A percentile compares a stretch with the other conserved stretches of the same genome.
These are phyloP conservation scores for Paralagenidium karlingii DNA, from an alignment of 352 stramenopile species.

Conservation along the genomic window DNA sequence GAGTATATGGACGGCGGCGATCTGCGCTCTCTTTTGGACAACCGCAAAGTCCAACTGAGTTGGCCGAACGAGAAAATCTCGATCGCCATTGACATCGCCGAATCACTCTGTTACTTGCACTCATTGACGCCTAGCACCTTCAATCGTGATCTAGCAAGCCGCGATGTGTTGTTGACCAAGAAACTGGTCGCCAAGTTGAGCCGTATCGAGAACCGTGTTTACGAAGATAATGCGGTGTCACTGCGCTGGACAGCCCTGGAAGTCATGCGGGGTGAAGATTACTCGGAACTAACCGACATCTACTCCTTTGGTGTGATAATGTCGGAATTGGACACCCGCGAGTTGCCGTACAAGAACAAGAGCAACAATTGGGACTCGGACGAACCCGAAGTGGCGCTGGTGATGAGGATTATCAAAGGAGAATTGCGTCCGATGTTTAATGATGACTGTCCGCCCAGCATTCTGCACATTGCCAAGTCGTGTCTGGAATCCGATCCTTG, in stretches of 20 bases:
- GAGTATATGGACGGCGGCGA: conserved; percentile 29
- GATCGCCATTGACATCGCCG: conserved; percentile 26
- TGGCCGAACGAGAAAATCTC: conserved; percentile 32
- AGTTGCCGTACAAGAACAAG: conserved; percentile 35
- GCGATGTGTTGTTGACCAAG: conserved; percentile 22
- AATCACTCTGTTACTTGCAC: conserved; percentile 32
- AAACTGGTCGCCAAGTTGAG: conserved; percentile 19
- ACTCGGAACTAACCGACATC: conserved; percentile 80
- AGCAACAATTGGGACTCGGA: conserved; percentile 35
- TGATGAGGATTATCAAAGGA: conserved; percentile 65
- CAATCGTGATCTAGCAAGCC: conserved; percentile 37
- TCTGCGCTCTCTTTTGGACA: conserved; percentile 18
- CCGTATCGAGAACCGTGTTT: not conserved
- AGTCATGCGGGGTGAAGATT: conserved; percentile 79
- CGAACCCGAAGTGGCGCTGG: conserved; percentile 71
- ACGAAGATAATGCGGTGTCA: conserved; percentile 29
- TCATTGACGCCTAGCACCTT: conserved; percentile 10
- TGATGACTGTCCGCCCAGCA: conserved; percentile 34
- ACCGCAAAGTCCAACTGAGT: conserved; percentile 11
- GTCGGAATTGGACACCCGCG: conserved; percentile 12
- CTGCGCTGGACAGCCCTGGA: conserved; percentile 74
- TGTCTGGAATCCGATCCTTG: conserved; percentile 78
- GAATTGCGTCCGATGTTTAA: conserved; percentile 68
- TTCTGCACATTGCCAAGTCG: conserved; percentile 61
- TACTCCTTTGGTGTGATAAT: conserved; percentile 80